phyloP scores from a whole-genome alignment of 176 grass and related monocot genomes.

The Juncus effusus region DNA sequence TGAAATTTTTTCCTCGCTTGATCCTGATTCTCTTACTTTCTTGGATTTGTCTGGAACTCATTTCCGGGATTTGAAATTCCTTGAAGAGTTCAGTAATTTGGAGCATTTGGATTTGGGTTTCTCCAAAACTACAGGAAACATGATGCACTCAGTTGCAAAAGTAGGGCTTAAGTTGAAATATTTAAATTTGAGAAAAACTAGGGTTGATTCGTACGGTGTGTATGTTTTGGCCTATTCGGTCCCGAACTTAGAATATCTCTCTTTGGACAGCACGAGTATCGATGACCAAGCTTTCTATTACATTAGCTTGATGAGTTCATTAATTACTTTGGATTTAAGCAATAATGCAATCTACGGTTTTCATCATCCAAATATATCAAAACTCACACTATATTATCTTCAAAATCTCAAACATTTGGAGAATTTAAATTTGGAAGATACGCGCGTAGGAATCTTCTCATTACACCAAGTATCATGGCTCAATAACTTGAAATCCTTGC shows the following conservation, averaged over 20 bases:
- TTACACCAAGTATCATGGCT: constrained; percentile 44
- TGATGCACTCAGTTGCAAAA: constrained; percentile 50
- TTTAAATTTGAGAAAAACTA: constrained; percentile 52
- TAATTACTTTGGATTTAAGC: constrained; percentile 46
- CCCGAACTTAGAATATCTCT: constrained; percentile 46
- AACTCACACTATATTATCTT: constrained; percentile 47
- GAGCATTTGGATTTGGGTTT: constrained; percentile 56
- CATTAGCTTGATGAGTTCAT: constrained; percentile 51
- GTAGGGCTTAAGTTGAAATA: constrained; percentile 47
- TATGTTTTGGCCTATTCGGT: constrained; percentile 44
- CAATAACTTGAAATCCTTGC: constrained; percentile 45
- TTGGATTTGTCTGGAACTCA: constrained; percentile 53
- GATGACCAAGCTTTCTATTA: constrained; percentile 60
- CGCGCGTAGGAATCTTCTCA: constrained; percentile 41
- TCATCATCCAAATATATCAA: constrained; percentile 22
- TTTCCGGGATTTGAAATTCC: constrained; percentile 33
- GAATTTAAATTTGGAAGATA: constrained; percentile 58
- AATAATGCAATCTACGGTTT: constrained; percentile 52
- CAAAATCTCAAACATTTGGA: constrained; percentile 49
- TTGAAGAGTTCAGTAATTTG: constrained; percentile 40
- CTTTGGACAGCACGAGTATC: constrained; percentile 49
- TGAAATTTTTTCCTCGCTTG: constrained; percentile 41
- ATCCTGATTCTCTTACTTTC: constrained; percentile 38
- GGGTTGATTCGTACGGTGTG: constrained; percentile 45
- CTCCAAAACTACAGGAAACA: constrained; percentile 39